Base-by-base conservation (phyloP, 1,139 yeast species). In the Hanseniaspora uvarum region DNA sequence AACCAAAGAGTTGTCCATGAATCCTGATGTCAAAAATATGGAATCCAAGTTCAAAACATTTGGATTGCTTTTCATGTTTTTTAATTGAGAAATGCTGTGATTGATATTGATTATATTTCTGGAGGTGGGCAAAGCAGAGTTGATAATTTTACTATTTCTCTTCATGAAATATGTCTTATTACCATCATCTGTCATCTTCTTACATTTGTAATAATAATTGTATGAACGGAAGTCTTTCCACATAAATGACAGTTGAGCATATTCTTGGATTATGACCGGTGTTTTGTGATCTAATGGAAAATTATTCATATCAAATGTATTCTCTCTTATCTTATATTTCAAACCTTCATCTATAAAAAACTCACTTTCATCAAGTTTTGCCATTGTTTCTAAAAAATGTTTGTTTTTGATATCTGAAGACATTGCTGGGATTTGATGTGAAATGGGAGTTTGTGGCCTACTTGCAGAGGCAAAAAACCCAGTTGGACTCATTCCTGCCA, bases 11-110 rank as follows among this genome's bases (percentile, higher is more conserved):
- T 77, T 75, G 59, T 85, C 92, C 40, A 88, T 89, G 70, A 94
- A 92, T 5, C 89, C 86, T 58, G 87, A 78, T 11, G 94, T 82
- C 0, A 96, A 84, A 65, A 92, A 92, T 11, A 94, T 88, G 64
- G 89, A 96, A 52, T 78, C 76, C 8, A 88, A 69, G 40, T 75
- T 74, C 1, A 85, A 86, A 18, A 87, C 71, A 60, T 82, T 81
- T 77, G 59, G 72, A 70, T 30, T 73, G 68, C 11, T 79, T 63
- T 43, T 68, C 66, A 48, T 68, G 69, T 87, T 87, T 83, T 53
- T 66, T 72, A 72, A 5, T 68, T 65, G 24, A 70, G 62, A 16
- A 68, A 63, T 56, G 82, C 71, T 43, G 78, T 74, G 56, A 74
- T 76, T 57, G 86, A 88, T 59, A 81, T 79, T 4, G 28, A 38